Evolutionary conservation across 2,329 filamentous ascomycete species (phyloP).

Genomic region (Curvularia verruculosa): DNA sequence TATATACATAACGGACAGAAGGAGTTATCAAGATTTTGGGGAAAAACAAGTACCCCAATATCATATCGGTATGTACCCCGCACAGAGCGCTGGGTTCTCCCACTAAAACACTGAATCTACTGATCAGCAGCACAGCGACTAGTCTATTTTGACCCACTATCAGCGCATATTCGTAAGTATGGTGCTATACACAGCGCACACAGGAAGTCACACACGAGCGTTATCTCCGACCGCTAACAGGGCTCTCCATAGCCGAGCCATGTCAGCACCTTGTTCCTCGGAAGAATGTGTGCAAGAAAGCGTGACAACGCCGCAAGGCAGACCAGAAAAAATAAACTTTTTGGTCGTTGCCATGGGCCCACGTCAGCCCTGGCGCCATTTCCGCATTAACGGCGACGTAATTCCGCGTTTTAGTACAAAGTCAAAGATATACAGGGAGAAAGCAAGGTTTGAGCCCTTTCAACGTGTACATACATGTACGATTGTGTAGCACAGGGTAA

Average conservation of each 20-base stretch:
- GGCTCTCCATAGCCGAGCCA: no score
- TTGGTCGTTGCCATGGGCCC: not conserved
- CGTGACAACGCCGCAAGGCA: not conserved
- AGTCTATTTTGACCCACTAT: not conserved
- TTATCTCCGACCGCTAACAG: not conserved
- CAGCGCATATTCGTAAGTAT: not conserved
- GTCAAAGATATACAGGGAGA: not conserved
- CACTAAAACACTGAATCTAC: not conserved
- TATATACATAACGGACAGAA: not conserved
- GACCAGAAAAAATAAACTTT: not conserved
- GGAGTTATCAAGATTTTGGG: not conserved
- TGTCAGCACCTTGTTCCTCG: not conserved
- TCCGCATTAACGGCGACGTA: not conserved
- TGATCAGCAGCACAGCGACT: not conserved
- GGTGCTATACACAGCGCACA: not conserved
- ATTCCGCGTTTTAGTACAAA: not conserved
- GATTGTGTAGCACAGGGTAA: not conserved
- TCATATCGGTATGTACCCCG: not conserved
- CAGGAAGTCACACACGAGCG: not conserved
- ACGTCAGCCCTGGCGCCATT: not conserved
- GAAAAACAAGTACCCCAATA: not conserved
- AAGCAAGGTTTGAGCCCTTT: not conserved
- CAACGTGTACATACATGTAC: not conserved
- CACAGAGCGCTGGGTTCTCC: not conserved
- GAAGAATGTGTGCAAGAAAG: not conserved